A percentile compares a stretch with the other conserved stretches of the same genome.
Conservation (phyloP, 345 rosid genomes). For the Kernera saxatilis region DNA sequence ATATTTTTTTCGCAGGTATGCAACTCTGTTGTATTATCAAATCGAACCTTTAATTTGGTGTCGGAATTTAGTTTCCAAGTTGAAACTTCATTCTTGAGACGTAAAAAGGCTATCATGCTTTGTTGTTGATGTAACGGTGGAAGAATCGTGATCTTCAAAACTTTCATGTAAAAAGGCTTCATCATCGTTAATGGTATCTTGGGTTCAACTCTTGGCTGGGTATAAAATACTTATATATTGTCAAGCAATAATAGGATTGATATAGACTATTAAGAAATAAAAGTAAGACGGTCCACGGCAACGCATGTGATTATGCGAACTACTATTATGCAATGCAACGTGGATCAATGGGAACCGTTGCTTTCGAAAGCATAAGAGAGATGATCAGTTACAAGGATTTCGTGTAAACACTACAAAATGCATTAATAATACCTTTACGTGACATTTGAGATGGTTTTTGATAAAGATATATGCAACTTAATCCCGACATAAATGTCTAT, state of each 20-base stretch:
- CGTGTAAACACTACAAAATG: constrained; percentile 2
- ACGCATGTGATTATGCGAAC: constrained; percentile 30
- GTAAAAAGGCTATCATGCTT: constrained; percentile 13
- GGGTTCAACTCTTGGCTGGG: background rate
- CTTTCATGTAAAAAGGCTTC: constrained; percentile 23
- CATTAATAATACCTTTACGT: background rate
- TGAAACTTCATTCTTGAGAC: background rate
- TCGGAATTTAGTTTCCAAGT: background rate
- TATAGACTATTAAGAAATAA: constrained; percentile 14
- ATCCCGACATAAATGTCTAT: constrained; percentile 19
- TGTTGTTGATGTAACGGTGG: constrained; percentile 12
- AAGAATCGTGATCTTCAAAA: constrained; percentile 26
- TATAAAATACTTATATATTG: background rate
- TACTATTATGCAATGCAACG: constrained; percentile 27
- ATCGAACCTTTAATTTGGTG: background rate
- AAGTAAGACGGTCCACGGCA: constrained; percentile 21
- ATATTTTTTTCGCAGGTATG: background rate
- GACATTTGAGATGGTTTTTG: constrained; percentile 26
- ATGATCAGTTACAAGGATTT: background rate
- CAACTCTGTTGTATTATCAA: background rate
- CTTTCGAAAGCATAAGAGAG: constrained; percentile 6
- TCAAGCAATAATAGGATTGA: constrained; percentile 14
- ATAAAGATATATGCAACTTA: constrained; percentile 30
- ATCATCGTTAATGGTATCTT: constrained; percentile 23
- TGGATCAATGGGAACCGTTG: constrained; percentile 23